A percentile compares a stretch with the other conserved stretches of the same genome.
Evolutionary conservation across 1,284 basidiomycete species (phyloP).

Genomic region (Pseudozyma hubeiensis): DNA sequence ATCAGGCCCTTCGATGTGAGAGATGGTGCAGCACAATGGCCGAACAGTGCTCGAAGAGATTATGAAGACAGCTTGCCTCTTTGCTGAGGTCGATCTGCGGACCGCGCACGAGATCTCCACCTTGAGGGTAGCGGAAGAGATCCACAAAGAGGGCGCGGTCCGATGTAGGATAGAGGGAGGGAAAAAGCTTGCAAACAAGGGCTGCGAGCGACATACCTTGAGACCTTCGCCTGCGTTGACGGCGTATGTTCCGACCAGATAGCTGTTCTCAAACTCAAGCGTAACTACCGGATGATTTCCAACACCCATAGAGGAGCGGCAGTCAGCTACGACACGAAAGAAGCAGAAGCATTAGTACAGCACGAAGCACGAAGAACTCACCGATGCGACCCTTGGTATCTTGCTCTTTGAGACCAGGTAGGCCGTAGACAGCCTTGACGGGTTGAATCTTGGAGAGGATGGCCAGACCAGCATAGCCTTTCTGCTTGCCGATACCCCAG

Average conservation of each 20-base stretch:
- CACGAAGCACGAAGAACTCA: slow-evolving; percentile 2
- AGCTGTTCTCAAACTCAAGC: slow-evolving; percentile 80
- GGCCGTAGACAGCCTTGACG: slow-evolving; percentile 72
- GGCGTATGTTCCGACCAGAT: slow-evolving; percentile 84
- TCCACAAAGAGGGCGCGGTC: slow-evolving; percentile 12
- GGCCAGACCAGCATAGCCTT: slow-evolving; percentile 78
- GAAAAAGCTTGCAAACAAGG: background rate
- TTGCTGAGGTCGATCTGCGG: slow-evolving; percentile 12
- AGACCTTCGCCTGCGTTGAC: slow-evolving; percentile 85
- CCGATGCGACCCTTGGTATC: slow-evolving; percentile 56
- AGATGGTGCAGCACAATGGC: background rate
- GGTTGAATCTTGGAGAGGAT: slow-evolving; percentile 83
- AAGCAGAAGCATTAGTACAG: background rate
- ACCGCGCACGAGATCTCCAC: slow-evolving; percentile 25
- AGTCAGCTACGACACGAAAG: background rate
- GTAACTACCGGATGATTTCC: slow-evolving; percentile 74
- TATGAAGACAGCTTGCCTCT: slow-evolving; percentile 27
- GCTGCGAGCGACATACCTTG: slow-evolving; percentile 73
- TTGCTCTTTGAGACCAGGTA: slow-evolving; percentile 72
- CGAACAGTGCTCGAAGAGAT: slow-evolving; percentile 18
- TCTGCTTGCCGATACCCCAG: slow-evolving; percentile 66
- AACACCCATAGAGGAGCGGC: background rate
- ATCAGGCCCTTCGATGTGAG: slow-evolving; percentile 39
- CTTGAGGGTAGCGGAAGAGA: slow-evolving; percentile 34
- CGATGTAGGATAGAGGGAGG: background rate